Conservation (phyloP, 1,284 basidiomycete species). For the Ceratobasidium sp. region DNA sequence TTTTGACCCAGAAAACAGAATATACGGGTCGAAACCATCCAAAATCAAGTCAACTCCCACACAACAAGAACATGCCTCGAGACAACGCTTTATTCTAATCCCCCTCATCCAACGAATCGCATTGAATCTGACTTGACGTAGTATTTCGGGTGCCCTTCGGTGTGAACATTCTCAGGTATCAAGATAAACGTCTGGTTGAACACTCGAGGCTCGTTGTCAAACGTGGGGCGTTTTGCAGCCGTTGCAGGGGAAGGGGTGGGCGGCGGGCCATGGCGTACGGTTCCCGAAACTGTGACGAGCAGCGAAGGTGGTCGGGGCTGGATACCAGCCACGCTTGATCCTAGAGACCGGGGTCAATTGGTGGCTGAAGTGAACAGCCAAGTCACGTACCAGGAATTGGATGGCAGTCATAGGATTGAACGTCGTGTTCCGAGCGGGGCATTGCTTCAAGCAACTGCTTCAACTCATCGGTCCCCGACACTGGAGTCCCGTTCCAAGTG, state of each 20-base stretch:
- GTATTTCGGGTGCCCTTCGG: conserved; percentile 68
- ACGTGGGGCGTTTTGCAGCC: conserved; percentile 58
- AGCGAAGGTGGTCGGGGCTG: conserved; percentile 71
- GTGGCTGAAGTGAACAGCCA: conserved; percentile 1
- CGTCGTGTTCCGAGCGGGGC: conserved; percentile 68
- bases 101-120: conserved; percentile 76
- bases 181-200: conserved; percentile 89
- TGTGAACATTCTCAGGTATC: conserved; percentile 68
- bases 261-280: conserved; percentile 74
- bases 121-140: conserved; percentile 80
- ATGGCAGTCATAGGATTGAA: conserved; percentile 88
- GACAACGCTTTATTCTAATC: not conserved
- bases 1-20: not conserved
- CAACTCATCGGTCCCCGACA: conserved; percentile 75
- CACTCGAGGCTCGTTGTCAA: conserved; percentile 82
- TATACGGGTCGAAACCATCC: not conserved
- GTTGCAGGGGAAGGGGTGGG: conserved; percentile 56
- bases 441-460: conserved; percentile 55
- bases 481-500: conserved; percentile 87
- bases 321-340: conserved; percentile 35
- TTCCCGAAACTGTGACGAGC: conserved; percentile 80
- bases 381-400: conserved; percentile 77
- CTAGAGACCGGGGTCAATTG: conserved; percentile 18
- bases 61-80: conserved; percentile 8
- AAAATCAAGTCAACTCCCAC: conserved; percentile 1